Percentiles rank a stretch among this genome's conserved stretches.
Conservation (phyloP, 352 stramenopile genomes). For the Globisporangium splendens region DNA sequence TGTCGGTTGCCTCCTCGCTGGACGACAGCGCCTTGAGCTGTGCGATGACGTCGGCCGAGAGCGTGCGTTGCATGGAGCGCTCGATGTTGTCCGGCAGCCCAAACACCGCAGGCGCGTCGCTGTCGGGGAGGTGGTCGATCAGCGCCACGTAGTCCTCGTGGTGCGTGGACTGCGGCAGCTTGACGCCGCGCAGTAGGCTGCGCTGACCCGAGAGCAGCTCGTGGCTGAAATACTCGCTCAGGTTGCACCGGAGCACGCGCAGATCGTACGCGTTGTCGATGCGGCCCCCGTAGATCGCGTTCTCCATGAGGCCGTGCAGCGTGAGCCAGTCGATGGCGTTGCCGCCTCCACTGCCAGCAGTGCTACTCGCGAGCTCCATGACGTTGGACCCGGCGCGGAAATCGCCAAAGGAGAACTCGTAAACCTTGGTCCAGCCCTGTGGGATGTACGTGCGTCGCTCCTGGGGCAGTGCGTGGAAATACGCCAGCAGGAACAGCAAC, state of each 20-base stretch:
- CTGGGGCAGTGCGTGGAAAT: slow-evolving; percentile 87
- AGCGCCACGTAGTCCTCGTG: slow-evolving; percentile 69
- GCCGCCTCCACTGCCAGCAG: slow-evolving; percentile 10
- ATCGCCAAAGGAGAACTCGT: slow-evolving; percentile 95
- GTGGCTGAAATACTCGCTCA: slow-evolving; percentile 83
- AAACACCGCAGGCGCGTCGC: slow-evolving; percentile 84
- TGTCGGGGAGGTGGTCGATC: slow-evolving; percentile 72
- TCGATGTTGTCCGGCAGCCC: slow-evolving; percentile 94
- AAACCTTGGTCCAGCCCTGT: slow-evolving; percentile 96
- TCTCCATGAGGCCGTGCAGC: slow-evolving; percentile 94
- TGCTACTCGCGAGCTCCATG: slow-evolving; percentile 76
- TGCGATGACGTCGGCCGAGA: slow-evolving; percentile 77
- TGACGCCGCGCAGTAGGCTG: slow-evolving; percentile 57
- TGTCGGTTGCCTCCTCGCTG: slow-evolving; percentile 46
- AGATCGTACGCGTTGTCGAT: slow-evolving; percentile 93
- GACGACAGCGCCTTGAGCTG: slow-evolving; percentile 85
- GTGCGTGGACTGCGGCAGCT: slow-evolving; percentile 59
- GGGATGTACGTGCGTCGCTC: slow-evolving; percentile 91
- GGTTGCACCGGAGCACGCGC: slow-evolving; percentile 85
- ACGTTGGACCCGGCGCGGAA: slow-evolving; percentile 91
- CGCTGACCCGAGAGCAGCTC: slow-evolving; percentile 73
- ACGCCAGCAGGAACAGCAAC: slow-evolving; percentile 86
- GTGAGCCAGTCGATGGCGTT: slow-evolving; percentile 84
- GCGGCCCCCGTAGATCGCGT: slow-evolving; percentile 93
- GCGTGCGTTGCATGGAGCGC: slow-evolving; percentile 88